These are phyloP conservation scores for Pseudopithomyces chartarum DNA, from an alignment of 2,329 filamentous ascomycete genomes.

Conservation along the genomic window DNA sequence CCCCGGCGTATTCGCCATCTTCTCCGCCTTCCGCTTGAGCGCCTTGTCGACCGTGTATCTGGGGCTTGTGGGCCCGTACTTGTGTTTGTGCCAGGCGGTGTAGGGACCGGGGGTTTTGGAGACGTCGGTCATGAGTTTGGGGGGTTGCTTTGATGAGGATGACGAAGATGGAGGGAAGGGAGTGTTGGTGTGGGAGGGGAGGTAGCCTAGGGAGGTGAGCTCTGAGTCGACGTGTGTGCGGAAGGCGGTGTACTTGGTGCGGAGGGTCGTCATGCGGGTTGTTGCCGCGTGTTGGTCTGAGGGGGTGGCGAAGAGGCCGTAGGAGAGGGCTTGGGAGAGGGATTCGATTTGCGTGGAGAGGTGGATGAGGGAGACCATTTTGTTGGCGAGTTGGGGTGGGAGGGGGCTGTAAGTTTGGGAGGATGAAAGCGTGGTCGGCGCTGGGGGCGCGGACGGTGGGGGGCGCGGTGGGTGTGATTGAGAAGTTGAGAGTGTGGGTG, in stretches of 20 bases:
- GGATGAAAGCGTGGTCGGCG: no score
- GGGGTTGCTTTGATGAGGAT: neutral
- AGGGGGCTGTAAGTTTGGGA: conserved; percentile 14
- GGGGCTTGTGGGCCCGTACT: neutral
- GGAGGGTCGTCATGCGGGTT: neutral
- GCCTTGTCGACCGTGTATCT: conserved; percentile 8
- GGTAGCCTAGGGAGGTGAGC: neutral
- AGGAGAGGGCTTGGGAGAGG: conserved; percentile 5
- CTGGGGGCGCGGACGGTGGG: neutral
- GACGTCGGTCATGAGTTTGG: no score
- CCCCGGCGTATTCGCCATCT: neutral
- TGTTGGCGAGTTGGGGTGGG: conserved; percentile 10
- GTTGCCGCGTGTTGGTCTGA: neutral
- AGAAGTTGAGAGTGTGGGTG: neutral
- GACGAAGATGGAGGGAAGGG: no score
- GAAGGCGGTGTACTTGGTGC: neutral
- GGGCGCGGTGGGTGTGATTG: neutral
- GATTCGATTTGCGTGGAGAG: conserved; percentile 10
- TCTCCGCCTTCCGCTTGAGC: conserved; percentile 4
- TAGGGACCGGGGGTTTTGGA: neutral
- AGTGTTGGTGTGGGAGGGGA: neutral
- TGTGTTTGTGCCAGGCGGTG: neutral
- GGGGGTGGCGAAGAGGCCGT: neutral
- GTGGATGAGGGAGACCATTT: conserved; percentile 15
- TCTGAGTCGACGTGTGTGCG: neutral